Base-by-base conservation (phyloP, 139 green algal species). In the Chlamydomonas eustigma region DNA sequence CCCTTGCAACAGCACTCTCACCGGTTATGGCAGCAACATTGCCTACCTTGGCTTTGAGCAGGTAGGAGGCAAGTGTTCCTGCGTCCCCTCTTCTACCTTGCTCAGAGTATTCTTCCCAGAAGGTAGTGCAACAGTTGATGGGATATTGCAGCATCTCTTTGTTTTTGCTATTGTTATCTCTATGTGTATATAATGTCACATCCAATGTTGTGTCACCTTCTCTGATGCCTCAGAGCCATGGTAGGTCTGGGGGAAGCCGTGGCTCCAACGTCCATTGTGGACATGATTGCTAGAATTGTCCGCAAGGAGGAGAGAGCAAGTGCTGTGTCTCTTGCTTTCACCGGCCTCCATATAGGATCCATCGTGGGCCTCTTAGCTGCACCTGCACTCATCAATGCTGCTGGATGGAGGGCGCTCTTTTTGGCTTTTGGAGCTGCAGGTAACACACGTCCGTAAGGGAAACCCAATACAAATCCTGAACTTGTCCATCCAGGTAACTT, bases 241-340 rank as follows among this genome's bases (percentile, higher is more conserved):
- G 65, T 98, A 4, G 95, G 95, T 4, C 83, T 99, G 3, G 95
- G 95, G 12, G 91, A 99, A 85, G 95, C 92, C 22, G 84, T 98
- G 24, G 86, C 91, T 18, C 95, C 95, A 1, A 85, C 90, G 0
- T 83, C 93, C 8, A 91, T 90, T n/a, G 96, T 90, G 4, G 95
- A 98, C 83, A 88, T 99, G 36, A 84, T 98, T 33, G 91, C 94
- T 0, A 89, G 86, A 22, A 78, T 77, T 8, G 84, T 97, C 4
- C 85, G 86, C 1, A 37, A 81, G 0, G 35, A 75, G 0, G 90
- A 98, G 83, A 85, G 95, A 32, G 90, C 91, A 2, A 85, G 92
- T 2, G 90, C 94, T 30, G 91, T 93, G 3, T 87, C 88, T 25
- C 91, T 94, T 73, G 86, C 97, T 35, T 99, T 99, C 83, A 88